Evolutionary conservation across 257 asterid species (phyloP).

Genomic region (Solanum microdontum): DNA sequence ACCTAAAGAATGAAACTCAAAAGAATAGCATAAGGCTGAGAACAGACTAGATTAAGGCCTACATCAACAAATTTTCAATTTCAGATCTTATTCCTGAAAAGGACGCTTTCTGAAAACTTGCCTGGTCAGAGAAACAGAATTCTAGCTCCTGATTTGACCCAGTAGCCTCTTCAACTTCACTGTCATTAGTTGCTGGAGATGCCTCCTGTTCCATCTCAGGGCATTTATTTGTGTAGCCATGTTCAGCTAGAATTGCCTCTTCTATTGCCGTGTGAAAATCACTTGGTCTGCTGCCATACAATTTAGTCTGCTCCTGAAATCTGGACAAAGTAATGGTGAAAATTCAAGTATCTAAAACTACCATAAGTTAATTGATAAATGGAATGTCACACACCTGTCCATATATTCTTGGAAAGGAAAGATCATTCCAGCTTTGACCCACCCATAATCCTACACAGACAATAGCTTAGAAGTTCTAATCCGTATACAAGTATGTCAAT

Average conservation of each 20-base stretch:
- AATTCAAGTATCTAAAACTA: neutral
- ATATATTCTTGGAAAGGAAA: constrained; percentile 76
- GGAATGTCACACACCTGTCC: constrained; percentile 47
- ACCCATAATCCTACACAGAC: constrained; percentile 71
- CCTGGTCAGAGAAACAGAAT: constrained; percentile 45
- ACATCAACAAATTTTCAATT: neutral
- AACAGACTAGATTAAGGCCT: neutral
- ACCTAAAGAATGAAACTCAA: neutral
- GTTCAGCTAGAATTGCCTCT: constrained; percentile 68
- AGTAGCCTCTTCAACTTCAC: constrained; percentile 60
- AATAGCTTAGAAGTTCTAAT: neutral
- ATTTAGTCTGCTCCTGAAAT: constrained; percentile 85
- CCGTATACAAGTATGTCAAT: neutral
- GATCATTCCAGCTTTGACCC: constrained; percentile 90
- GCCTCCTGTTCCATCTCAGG: constrained; percentile 30
- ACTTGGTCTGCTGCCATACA: constrained; percentile 78
- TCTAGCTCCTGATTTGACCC: constrained; percentile 67
- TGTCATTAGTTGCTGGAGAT: constrained; percentile 16
- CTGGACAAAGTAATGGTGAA: constrained; percentile 27
- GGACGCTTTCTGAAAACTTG: constrained; percentile 19
- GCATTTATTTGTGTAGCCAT: constrained; percentile 27
- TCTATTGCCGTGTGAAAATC: constrained; percentile 75
- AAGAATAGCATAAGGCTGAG: neutral
- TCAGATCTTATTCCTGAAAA: neutral
- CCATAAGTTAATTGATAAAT: neutral